Conservation (phyloP, 2,329 filamentous ascomycete species). For the Aspergillus sp. region DNA sequence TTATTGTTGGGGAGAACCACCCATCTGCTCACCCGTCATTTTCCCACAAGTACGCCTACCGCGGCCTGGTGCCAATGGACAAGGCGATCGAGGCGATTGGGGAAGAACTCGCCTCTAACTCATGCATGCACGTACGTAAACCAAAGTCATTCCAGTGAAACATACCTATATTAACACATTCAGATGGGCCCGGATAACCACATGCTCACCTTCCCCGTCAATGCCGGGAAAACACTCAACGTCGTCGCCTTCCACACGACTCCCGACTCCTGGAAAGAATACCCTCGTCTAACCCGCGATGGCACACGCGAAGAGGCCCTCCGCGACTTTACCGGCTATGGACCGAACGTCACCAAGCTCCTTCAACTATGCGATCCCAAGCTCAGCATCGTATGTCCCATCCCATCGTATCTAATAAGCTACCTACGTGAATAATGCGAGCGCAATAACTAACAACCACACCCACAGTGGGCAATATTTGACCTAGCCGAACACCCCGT, state of each 20-base stretch:
- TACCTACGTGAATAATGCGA: too few relatives aligned
- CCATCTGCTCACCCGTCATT: constrained; percentile 48
- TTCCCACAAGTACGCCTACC: constrained; percentile 50
- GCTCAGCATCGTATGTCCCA: constrained; percentile 23
- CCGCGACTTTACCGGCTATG: constrained; percentile 23
- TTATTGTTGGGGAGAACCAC: constrained; percentile 44
- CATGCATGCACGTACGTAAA: constrained; percentile 31
- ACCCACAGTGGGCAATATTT: constrained; percentile 43
- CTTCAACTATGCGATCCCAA: constrained; percentile 29
- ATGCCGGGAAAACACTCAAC: constrained; percentile 50
- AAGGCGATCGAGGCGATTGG: constrained; percentile 48
- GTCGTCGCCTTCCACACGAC: constrained; percentile 42
- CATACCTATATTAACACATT: not conserved
- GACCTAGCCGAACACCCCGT: constrained; percentile 39
- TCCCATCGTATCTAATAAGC: not conserved
- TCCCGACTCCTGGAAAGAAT: constrained; percentile 23
- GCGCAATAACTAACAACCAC: not conserved
- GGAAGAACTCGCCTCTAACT: constrained; percentile 40
- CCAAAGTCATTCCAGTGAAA: not conserved
- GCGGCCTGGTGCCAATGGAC: constrained; percentile 19
- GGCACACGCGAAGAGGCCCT: constrained; percentile 23
- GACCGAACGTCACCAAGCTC: constrained; percentile 22
- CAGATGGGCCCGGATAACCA: constrained; percentile 45
- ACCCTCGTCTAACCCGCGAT: constrained; percentile 20
- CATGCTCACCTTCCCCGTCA: constrained; percentile 51